Evolutionary conservation across 371 early-diverging fungal genomes (phyloP).

Genomic region (Mortierella sp.): DNA sequence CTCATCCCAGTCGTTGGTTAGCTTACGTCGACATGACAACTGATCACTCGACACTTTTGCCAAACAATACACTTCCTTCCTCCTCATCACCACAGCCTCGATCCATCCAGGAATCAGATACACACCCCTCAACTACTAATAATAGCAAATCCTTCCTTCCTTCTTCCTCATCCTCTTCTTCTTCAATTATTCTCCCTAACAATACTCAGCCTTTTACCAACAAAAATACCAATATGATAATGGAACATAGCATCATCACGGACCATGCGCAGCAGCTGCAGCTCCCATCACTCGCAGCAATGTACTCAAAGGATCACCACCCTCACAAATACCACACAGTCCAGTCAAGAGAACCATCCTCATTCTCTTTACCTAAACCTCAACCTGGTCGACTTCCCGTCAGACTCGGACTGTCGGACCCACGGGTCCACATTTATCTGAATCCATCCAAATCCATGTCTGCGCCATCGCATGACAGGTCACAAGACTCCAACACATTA

Average conservation of each 20-base stretch:
- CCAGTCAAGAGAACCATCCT: neutral
- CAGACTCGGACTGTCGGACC: constrained; percentile 29
- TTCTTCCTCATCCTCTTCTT: neutral
- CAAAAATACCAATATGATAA: neutral
- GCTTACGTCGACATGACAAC: constrained; percentile 14
- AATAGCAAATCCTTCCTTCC: neutral
- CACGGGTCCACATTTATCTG: constrained; percentile 23
- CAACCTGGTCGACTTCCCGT: constrained; percentile 21
- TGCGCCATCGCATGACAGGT: constrained; percentile 6
- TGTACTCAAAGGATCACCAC: constrained; percentile 22
- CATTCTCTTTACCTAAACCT: constrained; percentile 2
- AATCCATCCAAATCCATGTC: constrained; percentile 9
- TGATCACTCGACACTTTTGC: constrained; percentile 6
- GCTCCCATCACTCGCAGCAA: constrained; percentile 36
- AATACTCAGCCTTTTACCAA: neutral
- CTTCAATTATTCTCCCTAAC: neutral
- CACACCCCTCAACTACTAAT: constrained; percentile 2
- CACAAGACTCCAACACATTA: neutral
- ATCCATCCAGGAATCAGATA: neutral
- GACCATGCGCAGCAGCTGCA: neutral
- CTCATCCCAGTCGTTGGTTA: constrained; percentile 1
- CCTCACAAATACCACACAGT: constrained; percentile 1
- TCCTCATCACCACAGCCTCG: neutral
- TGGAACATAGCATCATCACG: neutral
- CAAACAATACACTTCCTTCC: neutral